Evolutionary conservation across 2,329 filamentous ascomycete genomes (phyloP).

Genomic region (Ustilaginoidea virens): DNA sequence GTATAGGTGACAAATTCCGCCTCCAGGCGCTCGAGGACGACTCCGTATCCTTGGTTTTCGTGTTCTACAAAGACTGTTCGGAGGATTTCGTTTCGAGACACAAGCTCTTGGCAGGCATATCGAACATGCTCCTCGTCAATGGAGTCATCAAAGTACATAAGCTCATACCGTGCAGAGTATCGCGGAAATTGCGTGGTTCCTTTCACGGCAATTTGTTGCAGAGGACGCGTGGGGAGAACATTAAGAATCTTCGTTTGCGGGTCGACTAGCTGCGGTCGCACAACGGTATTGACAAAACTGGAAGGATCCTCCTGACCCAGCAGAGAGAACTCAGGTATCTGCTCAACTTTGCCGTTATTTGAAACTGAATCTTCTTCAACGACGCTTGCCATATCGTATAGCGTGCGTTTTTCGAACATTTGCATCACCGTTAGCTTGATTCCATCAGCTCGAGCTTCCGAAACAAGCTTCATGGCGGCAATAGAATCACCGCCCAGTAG

Average conservation of each 20-base stretch:
- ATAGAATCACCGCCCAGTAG: slow-evolving; percentile 45
- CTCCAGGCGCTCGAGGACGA: slow-evolving; percentile 39
- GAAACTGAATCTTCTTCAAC: slow-evolving; percentile 15
- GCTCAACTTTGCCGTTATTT: not conserved
- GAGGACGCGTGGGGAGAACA: slow-evolving; percentile 40
- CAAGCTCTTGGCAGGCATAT: slow-evolving; percentile 35
- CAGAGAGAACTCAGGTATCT: slow-evolving; percentile 25
- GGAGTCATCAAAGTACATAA: slow-evolving; percentile 41
- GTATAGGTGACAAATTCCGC: slow-evolving; percentile 33
- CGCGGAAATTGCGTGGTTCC: slow-evolving; percentile 42
- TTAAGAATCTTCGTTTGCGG: slow-evolving; percentile 35
- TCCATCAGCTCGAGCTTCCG: slow-evolving; percentile 32
- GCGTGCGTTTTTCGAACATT: slow-evolving; percentile 33
- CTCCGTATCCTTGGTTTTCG: slow-evolving; percentile 33
- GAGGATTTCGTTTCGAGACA: slow-evolving; percentile 46
- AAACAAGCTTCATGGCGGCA: slow-evolving; percentile 44
- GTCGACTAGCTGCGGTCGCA: slow-evolving; percentile 36
- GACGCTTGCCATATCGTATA: slow-evolving; percentile 36
- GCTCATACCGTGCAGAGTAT: slow-evolving; percentile 47
- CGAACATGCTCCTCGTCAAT: slow-evolving; percentile 34
- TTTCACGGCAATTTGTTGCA: slow-evolving; percentile 43
- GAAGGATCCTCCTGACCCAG: slow-evolving; percentile 24
- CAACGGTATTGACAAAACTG: slow-evolving; percentile 27
- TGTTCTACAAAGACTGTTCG: slow-evolving; percentile 48
- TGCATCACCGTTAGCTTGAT: slow-evolving; percentile 36